These are phyloP conservation scores for Emmonsiellopsis sp. DNA, from an alignment of 2,329 filamentous ascomycete species.

Conservation along the genomic window DNA sequence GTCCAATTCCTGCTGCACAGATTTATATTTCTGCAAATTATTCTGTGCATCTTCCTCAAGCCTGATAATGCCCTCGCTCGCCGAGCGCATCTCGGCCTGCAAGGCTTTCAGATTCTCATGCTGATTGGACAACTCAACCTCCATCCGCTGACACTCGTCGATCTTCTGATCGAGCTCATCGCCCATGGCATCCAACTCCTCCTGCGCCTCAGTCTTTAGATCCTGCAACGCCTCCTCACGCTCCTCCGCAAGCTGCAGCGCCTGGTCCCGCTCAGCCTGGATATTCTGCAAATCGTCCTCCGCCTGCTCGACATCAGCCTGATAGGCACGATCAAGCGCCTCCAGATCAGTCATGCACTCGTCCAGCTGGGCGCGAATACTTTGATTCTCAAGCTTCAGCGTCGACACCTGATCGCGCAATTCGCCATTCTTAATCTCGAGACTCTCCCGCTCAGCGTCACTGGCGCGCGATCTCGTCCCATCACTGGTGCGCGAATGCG, in stretches of 20 bases:
- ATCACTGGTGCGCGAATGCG: constrained; percentile 65
- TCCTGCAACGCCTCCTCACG: constrained; percentile 44
- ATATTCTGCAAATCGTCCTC: constrained; percentile 72
- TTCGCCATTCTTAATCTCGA: constrained; percentile 75
- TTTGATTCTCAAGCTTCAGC: constrained; percentile 80
- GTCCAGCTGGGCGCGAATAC: constrained; percentile 74
- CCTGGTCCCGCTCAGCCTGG: constrained; percentile 79
- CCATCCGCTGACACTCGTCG: constrained; percentile 60
- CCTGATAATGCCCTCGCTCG: constrained; percentile 76
- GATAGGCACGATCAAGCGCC: constrained; percentile 59
- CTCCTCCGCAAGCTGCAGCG: constrained; percentile 62
- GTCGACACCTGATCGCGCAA: constrained; percentile 80
- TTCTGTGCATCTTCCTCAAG: constrained; percentile 83
- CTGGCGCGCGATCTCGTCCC: constrained; percentile 55
- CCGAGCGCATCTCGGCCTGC: constrained; percentile 85
- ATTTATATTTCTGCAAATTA: constrained; percentile 68
- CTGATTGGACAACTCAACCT: constrained; percentile 63
- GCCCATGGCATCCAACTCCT: constrained; percentile 50
- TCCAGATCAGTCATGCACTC: constrained; percentile 73
- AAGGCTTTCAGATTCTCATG: constrained; percentile 85
- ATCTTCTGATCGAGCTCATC: constrained; percentile 63
- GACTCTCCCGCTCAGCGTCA: constrained; percentile 73
- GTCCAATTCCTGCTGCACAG: constrained; percentile 71
- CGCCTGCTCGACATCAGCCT: constrained; percentile 70
- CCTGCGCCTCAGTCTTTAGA: constrained; percentile 49